A percentile compares a stretch with the other conserved stretches of the same genome.
Evolutionary conservation across 768 basidiomycete species (phyloP).

Genomic region (Cystoderma amianthinum): DNA sequence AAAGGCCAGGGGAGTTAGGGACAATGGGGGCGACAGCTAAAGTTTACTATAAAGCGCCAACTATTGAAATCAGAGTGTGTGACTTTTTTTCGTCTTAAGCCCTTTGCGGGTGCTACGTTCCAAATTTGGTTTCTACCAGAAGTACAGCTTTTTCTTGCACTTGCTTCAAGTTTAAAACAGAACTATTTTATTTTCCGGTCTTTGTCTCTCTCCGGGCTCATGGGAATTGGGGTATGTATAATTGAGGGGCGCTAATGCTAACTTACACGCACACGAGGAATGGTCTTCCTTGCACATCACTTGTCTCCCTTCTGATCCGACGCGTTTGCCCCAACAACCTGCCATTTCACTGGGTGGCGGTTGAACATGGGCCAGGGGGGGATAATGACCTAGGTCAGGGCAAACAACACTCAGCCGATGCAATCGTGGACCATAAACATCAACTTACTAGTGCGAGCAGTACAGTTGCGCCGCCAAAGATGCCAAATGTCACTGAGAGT

Average conservation of each 20-base stretch:
- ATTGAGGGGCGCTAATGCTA: too few species aligned
- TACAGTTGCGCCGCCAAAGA: constrained; percentile 33
- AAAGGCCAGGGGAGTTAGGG: neutral
- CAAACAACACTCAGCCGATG: neutral
- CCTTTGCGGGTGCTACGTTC: too few species aligned
- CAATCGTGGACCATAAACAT: neutral
- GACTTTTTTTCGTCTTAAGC: too few species aligned
- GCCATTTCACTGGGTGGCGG: constrained; percentile 55
- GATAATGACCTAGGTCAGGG: constrained; percentile 38
- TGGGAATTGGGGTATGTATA: neutral
- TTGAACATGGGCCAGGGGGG: constrained; percentile 72
- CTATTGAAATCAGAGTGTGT: too few species aligned
- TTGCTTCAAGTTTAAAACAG: too few species aligned
- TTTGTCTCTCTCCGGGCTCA: neutral
- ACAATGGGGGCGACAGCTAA: too few species aligned
- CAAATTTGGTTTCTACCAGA: too few species aligned
- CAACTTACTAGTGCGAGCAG: constrained; percentile 36
- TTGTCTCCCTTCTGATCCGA: neutral
- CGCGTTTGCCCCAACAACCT: constrained; percentile 27
- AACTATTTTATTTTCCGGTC: neutral
- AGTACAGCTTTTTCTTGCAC: too few species aligned
- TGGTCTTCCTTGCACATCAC: neutral
- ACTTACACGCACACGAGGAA: too few species aligned
- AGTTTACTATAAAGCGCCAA: too few species aligned
- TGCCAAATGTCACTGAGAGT: constrained; percentile 42